Conservation (phyloP, 192 early-diverging fungal species). For the Umbelopsis isabellina region DNA sequence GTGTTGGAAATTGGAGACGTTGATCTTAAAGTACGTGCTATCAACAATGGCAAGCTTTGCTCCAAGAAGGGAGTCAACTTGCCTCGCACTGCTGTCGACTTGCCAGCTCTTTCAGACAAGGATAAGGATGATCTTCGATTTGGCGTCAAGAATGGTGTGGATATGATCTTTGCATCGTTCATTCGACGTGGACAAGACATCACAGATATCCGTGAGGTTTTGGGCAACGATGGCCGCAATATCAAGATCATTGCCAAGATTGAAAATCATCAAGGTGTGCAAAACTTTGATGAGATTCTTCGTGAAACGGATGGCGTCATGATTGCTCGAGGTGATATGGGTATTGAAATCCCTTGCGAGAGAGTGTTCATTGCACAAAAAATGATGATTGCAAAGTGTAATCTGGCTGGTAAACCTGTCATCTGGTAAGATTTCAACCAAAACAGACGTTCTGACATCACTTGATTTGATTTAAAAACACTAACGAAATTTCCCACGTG, state of each 20-base stretch:
- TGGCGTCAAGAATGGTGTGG: constrained; percentile 92
- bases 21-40: constrained; percentile 68
- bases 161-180: constrained; percentile 96
- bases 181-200: constrained; percentile 94
- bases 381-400: constrained; percentile 99
- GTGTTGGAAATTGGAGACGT: constrained; percentile 73
- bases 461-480: constrained; percentile 10
- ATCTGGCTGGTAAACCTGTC: constrained; percentile 94
- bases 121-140: constrained; percentile 90
- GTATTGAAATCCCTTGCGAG: constrained; percentile 95
- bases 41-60: constrained; percentile 87
- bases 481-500: constrained; percentile 5
- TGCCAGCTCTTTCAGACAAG: constrained; percentile 95
- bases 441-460: neutral
- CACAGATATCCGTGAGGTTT: constrained; percentile 81
- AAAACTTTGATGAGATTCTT: constrained; percentile 99
- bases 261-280: constrained; percentile 95
- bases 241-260: constrained; percentile 99
- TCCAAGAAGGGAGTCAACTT: constrained; percentile 97
- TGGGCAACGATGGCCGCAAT: constrained; percentile 77
- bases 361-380: constrained; percentile 94
- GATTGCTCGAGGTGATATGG: constrained; percentile 98
- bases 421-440: constrained; percentile 60
- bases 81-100: constrained; percentile 86
- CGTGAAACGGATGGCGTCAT: constrained; percentile 94